phyloP scores from a whole-genome alignment of 2,329 filamentous ascomycete genomes.

The Pseudocercospora pini-densiflorae region DNA sequence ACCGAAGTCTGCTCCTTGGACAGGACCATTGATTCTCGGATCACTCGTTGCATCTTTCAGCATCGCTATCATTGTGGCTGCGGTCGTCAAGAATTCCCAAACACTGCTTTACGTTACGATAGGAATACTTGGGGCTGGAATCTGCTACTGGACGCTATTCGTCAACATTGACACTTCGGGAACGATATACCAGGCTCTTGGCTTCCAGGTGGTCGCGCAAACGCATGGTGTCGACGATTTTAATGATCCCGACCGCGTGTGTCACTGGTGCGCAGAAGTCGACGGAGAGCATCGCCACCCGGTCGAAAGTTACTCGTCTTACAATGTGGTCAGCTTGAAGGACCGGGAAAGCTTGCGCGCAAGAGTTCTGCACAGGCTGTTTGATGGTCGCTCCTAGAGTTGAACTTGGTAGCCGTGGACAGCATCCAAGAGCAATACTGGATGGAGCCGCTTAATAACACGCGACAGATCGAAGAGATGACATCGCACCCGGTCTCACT shows the following conservation, averaged over 20 bases:
- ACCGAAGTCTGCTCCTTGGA: constrained; percentile 10
- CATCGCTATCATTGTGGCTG: constrained; percentile 10
- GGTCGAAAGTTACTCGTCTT: constrained; percentile 12
- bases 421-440: too few relatives aligned
- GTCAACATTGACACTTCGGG: constrained; percentile 3
- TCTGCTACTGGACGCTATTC: constrained; percentile 12
- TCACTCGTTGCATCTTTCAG: constrained; percentile 3
- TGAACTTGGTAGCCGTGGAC: background rate
- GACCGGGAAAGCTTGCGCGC: constrained; percentile 2
- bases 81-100: background rate
- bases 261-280: constrained; percentile 14
- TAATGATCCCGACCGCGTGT: constrained; percentile 4
- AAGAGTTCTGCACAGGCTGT: constrained; percentile 4
- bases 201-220: constrained; percentile 11
- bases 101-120: constrained; percentile 13
- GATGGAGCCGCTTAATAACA: too few relatives aligned
- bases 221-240: constrained; percentile 14
- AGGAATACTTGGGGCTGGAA: constrained; percentile 10
- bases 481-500: too few relatives aligned
- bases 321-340: constrained; percentile 11
- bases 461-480: too few relatives aligned
- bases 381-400: constrained; percentile 4
- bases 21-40: constrained; percentile 7
- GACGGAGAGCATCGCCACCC: constrained; percentile 13
- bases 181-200: constrained; percentile 1